Evolutionary conservation across 352 stramenopile species (phyloP), one percentile per base, ranked within the genome.

Genomic region (Globisporangium recalcitrans): DNA sequence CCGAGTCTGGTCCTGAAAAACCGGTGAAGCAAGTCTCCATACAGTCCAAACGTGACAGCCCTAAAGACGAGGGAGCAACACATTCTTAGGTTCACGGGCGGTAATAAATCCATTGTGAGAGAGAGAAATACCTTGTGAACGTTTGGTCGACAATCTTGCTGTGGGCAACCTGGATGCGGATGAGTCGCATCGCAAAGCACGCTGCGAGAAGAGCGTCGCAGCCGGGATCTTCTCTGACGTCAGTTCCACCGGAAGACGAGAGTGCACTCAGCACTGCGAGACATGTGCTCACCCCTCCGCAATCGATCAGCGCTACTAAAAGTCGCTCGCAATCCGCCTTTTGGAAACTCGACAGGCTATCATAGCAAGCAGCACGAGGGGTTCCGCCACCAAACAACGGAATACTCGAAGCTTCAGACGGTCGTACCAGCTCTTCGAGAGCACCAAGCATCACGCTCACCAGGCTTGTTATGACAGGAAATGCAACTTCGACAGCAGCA

Each of bases 221-320:
- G 1, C 34, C 27, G 19, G 10, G 16, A 34, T 49, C 42, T 16
- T n/a, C 21, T 22, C 24, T 32, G 21, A 14, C n/a, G 51, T 56
- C n/a, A 42, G 26, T 57, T 16, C 11, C 14, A 13, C 21, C 16
- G 3, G 14, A 36, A 9, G 65, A 58, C 4, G 44, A 16, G 13
- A 85, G 60, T 1, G 67, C 62, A 57, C 64, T 77, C n/a, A 83
- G 58, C n/a, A 82, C 58, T 21, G 74, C 72, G 19, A 87, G 61
- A 40, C 74, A 71, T 7, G 75, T 75, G 52, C 68, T 69, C 26
- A 84, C 55, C 6, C 60, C 65, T 53, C 68, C 76, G 54, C 78
- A 81, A 58, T 82, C 76, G 32, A 80, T 32, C 36, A 86, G 31
- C 24, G 72, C 71, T 9, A 58, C 22, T 5, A 80, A 32, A 27